Evolutionary conservation across 2,329 filamentous ascomycete genomes (phyloP).

Genomic region (Dothideomycetes sp.): DNA sequence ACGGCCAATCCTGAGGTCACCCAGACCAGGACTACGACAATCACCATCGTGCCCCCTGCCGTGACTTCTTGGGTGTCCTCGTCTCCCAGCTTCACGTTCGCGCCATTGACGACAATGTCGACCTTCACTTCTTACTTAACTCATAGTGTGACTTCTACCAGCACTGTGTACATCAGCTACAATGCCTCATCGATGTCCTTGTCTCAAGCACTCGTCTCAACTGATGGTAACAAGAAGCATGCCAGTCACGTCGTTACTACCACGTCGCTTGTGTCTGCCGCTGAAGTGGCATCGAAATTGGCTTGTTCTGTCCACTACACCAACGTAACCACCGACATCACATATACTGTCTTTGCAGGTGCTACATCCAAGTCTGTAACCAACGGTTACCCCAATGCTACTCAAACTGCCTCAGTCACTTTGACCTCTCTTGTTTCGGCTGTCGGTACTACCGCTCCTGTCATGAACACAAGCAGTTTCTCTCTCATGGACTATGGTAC

Average conservation of each 20-base stretch:
- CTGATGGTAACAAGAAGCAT: no score
- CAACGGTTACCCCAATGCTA: no score
- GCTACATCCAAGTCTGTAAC: not conserved
- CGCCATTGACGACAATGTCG: not conserved
- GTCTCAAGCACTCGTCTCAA: no score
- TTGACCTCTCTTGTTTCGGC: not conserved
- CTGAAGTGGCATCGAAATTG: conserved; percentile 4
- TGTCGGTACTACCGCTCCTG: not conserved
- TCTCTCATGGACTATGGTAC: no score
- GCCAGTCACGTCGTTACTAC: no score
- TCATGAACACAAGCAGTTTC: conserved; percentile 1
- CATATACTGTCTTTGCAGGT: conserved; percentile 5
- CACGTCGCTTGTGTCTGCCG: no score
- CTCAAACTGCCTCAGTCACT: no score
- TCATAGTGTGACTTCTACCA: conserved; percentile 4
- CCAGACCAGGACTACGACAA: not conserved
- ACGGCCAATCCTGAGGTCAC: not conserved
- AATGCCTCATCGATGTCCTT: no score
- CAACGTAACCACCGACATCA: conserved; percentile 5
- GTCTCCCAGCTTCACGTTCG: not conserved
- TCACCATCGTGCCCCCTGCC: conserved; percentile 15
- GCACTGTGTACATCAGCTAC: conserved; percentile 1
- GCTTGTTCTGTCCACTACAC: conserved; percentile 6
- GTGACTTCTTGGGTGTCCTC: conserved; percentile 18
- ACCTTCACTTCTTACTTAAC: conserved; percentile 5